Base-by-base conservation (phyloP, 192 early-diverging fungal species). In the Gonapodya prolifera region DNA sequence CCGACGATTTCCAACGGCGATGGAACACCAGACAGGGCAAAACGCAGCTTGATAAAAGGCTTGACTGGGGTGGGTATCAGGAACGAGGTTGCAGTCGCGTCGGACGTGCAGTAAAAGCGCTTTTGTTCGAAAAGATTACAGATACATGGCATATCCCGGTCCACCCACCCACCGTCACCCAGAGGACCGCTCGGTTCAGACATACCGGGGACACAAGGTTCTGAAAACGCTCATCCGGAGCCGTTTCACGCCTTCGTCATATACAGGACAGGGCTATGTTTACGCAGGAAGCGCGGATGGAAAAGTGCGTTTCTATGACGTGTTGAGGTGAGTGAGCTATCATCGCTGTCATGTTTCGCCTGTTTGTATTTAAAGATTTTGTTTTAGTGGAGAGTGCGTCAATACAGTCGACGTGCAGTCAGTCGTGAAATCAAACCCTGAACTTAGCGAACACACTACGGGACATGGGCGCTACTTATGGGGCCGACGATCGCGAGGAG, bases 201-300 rank as follows among this genome's bases (percentile, higher is more conserved):
- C 88, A 0, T 91, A 88, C 80, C 83, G 76, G 28, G 90, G 90
- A 35, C 34, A 33, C 74, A 77, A 17, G 78, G n/a, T 92, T 0
- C 76, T 92, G 1, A 78, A 84, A 69, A 92, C 91, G 0, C 76
- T 92, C 33, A 92, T 92, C 70, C 85, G 91, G 69, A 91, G 91
- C 77, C 87, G 91, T 77, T 92, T 89, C 73, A 89, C 89, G 2
- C 91, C 91, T 0, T 74, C 32, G 1, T 76, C 77, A 71, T 78
- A 80, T 31, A 92, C 88, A 2, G 88, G 88, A 0, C 86, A 91
- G 75, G 82, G 80, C 69, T 92, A 88, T 77, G 78, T 89, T 13
- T 91, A 91, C 79, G 86, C 88, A 13, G 91, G 91, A 16, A 85
- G 81, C 70, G 82, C 86, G 17, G 89, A 92, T 71, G 91, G 91